Conservation (phyloP, 169 alveolate species). For the Toxoplasma gondii region DNA sequence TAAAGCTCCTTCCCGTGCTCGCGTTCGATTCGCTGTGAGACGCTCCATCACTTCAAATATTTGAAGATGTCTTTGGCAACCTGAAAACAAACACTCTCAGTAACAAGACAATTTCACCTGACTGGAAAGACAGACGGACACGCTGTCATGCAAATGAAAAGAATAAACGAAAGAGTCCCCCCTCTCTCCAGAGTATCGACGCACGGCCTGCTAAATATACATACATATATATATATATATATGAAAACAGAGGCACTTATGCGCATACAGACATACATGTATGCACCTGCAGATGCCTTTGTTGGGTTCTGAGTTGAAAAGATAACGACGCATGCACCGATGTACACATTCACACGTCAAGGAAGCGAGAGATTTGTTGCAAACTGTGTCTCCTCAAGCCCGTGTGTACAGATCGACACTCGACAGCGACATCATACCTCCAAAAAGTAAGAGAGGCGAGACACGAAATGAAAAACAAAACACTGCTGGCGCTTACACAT, state of each 20-base stretch:
- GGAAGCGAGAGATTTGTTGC: background rate
- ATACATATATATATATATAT: background rate
- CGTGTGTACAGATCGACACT: background rate
- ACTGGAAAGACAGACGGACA: background rate
- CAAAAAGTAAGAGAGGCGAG: background rate
- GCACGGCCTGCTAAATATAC: background rate
- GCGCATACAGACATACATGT: background rate
- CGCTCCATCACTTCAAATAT: conserved; percentile 41
- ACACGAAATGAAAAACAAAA: background rate
- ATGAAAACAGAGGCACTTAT: background rate
- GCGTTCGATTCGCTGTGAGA: background rate
- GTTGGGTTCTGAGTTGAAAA: no score
- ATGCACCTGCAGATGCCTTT: background rate
- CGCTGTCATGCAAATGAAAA: background rate
- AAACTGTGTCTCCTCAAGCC: background rate
- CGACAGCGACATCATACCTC: background rate
- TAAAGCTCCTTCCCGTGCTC: background rate
- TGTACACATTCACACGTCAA: background rate
- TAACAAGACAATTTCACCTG: background rate
- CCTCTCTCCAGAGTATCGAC: background rate
- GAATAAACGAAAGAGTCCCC: background rate
- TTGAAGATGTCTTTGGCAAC: conserved; percentile 66
- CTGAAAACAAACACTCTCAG: conserved; percentile 15
- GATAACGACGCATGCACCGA: background rate
- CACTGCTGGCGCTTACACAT: conserved; percentile 66